Conservation (phyloP, 208 protist species). For the Wallacemonas sp. region DNA sequence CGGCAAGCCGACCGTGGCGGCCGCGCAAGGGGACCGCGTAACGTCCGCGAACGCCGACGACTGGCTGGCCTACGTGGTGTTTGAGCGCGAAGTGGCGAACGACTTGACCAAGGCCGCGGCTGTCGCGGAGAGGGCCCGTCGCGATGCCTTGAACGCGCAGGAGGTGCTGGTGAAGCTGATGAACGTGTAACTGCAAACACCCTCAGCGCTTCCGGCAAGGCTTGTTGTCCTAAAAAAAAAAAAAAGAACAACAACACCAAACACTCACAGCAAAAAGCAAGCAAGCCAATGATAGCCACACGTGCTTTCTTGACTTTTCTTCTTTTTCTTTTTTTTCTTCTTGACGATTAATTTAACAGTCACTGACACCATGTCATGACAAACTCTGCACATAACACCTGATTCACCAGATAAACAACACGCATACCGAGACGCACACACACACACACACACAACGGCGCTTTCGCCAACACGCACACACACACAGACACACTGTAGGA, state of each 20-base stretch:
- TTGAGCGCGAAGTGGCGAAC: conserved; percentile 72
- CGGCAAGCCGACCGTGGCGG: conserved; percentile 13
- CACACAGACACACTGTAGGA: too few relatives aligned
- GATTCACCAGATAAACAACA: neutral
- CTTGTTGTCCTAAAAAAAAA: too few relatives aligned
- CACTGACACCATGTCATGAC: neutral
- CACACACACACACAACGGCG: neutral
- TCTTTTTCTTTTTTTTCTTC: conserved; percentile 27
- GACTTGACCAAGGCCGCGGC: conserved; percentile 58
- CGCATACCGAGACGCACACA: neutral
- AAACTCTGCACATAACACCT: neutral
- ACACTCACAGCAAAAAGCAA: neutral
- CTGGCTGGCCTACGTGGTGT: conserved; percentile 64
- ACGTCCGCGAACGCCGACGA: conserved; percentile 47
- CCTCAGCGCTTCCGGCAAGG: too few relatives aligned
- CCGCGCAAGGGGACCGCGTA: neutral
- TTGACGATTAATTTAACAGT: conserved; percentile 10
- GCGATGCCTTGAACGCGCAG: conserved; percentile 58
- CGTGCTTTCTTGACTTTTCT: neutral
- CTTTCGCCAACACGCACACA: neutral
- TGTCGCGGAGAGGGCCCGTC: conserved; percentile 51
- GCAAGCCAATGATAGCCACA: neutral
- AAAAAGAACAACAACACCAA: neutral
- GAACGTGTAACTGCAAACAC: neutral
- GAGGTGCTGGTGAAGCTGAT: conserved; percentile 62